Evolutionary conservation across 345 rosid genomes (phyloP), one percentile per base, ranked within the genome.

Genomic region (Eucalyptus camaldulensis): DNA sequence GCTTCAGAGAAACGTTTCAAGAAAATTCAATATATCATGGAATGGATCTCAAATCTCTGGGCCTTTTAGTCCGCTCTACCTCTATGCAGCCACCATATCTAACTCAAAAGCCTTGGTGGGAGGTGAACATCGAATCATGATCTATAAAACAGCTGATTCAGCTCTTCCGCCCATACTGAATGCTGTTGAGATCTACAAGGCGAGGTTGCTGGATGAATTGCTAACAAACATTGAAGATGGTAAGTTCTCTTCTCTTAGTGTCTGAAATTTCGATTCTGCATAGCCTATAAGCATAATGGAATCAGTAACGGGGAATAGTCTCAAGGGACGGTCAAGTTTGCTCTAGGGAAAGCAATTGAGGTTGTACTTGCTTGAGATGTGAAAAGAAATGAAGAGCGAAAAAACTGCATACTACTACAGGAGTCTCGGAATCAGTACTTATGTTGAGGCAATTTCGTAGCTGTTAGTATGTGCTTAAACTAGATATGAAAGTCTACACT

Each of bases 161-260:
- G 91, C 94, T 6, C 95, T 95, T 81, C 96, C 95, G 0, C 96
- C 96, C 44, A 50, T 50, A 50, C 54, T 51, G 21, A 51, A 51
- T 51, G 54, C 54, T 22, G 87, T 96, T 69, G 96, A 94, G 89
- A 51, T 96, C 80, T 95, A 93, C 87, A 44, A 19, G 44, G 91
- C 88, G 1, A 90, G 88, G 87, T 80, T 88, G 14, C 89, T 93
- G 29, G 88, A 90, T 8, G 91, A 91, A 54, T 58, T 72, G 37
- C 86, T 69, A 85, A 94, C 96, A 5, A 87, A 88, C 50, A 85
- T 88, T 31, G 72, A 53, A 86, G 93, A 96, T 58, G 94, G 95
- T 95, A 90, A 15, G 90, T 49, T 58, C 60, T 56, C 88, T 81
- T 60, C 80, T 87, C 85, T 86, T 76, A 22, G 83, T 19, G 83